phyloP scores from a whole-genome alignment of 768 basidiomycete genomes.

The Suillus hirtellus region DNA sequence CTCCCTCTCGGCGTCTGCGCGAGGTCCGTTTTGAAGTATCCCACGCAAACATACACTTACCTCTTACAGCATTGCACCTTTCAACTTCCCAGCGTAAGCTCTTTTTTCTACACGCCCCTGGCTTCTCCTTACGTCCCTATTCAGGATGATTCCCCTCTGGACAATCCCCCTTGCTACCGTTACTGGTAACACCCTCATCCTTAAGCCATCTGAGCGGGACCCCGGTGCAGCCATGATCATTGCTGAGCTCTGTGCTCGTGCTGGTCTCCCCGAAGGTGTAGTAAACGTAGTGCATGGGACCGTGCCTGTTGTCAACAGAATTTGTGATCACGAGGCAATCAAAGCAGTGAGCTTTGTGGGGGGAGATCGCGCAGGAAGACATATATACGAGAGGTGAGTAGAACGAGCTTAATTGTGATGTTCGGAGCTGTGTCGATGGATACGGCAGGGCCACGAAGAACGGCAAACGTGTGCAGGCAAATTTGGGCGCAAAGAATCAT shows the following conservation, averaged over 20 bases:
- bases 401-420: conserved; percentile 9
- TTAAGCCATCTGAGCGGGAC: conserved; percentile 96
- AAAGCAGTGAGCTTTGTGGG: conserved; percentile 97
- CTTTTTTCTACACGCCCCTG: neutral
- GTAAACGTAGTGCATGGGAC: conserved; percentile 92
- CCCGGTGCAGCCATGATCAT: conserved; percentile 98
- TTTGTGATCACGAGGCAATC: conserved; percentile 90
- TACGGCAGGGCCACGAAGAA: conserved; percentile 68
- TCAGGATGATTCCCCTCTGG: conserved; percentile 96
- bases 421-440: conserved; percentile 10
- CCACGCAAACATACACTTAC: conserved; percentile 7
- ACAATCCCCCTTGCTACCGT: conserved; percentile 86
- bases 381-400: conserved; percentile 83
- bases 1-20: conserved; percentile 89
- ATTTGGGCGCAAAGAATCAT: conserved; percentile 97
- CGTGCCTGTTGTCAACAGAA: conserved; percentile 86
- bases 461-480: conserved; percentile 88
- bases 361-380: conserved; percentile 87
- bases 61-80: conserved; percentile 67
- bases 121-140: conserved; percentile 10
- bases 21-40: conserved; percentile 35
- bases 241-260: conserved; percentile 88
- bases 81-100: conserved; percentile 85
- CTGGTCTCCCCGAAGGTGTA: conserved; percentile 85
- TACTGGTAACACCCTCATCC: conserved; percentile 90